Evolutionary conservation across 106 monocot species (phyloP), one percentile per base, ranked within the genome.

Genomic region (Dendrobium officinale): DNA sequence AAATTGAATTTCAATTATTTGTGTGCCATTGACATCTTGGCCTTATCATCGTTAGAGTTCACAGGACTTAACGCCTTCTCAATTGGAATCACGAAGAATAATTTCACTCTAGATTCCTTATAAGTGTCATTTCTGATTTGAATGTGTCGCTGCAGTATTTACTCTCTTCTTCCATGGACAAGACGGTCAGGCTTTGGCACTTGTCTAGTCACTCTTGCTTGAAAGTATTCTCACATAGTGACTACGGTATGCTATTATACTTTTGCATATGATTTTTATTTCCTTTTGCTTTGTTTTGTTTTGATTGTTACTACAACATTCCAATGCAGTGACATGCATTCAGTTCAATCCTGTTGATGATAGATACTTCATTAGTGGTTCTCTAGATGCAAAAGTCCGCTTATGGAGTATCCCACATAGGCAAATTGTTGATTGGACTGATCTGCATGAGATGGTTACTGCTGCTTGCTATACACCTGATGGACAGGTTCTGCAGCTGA

Each of bases 321-420:
- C 78, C 83, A 48, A 26, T 83, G 73, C 86, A 97, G 96, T 97
- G 81, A 97, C 96, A 45, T 94, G 96, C 85, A 97, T 97, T 64
- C 96, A 97, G 82, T 97, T 97, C 83, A 97, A 97, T 84, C 96
- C 96, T 51, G 91, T 92, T 33, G 87, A 97, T 80, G 90, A 96
- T 78, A 86, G 80, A 77, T 93, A 87, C 78, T 96, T 96, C 86
- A 93, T 96, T 49, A 96, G 96, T 81, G 96, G 96, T 80, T 94
- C 96, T 11, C 79, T 97, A 42, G 96, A 97, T 92, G 85, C 88
- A 45, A 97, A 97, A 82, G 92, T 97, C 5, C 92, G 96, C 49
- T 77, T 97, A 64, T 97, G 96, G 96, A 97, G 92, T 78, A 89
- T 94, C 56, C 89, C 85, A 42, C 75, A 86, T 83, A 88, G 94